Base-by-base conservation (phyloP, 331 rosid species). In the Malus hybrid region DNA sequence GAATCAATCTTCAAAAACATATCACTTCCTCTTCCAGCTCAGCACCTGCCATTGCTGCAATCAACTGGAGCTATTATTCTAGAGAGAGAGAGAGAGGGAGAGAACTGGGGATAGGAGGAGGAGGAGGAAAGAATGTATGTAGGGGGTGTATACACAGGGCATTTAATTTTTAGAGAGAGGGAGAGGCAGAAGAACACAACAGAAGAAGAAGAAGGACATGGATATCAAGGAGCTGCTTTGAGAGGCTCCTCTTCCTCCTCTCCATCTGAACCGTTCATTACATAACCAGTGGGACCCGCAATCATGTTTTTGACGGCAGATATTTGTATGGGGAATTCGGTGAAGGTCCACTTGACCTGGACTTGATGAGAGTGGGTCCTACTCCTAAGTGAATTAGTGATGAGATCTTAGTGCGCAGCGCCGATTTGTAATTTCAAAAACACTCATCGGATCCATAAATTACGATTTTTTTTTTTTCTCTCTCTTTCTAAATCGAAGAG, bases 221-320 rank as follows among this genome's bases (percentile, higher is more conserved):
- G 61, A 55, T 20, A 55, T 3, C 20, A 44, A 44, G 50, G 50
- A 44, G 50, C 50, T 44, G 46, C 46, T 39, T 39, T 9, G 46
- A 39, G 46, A 54, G 73, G 79, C 73, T 75, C 79, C 79, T 66
- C 79, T 22, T 20, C 54, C 46, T 39, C 46, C 46, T 39, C 46
- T 39, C 5, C 62, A 64, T 74, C 71, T 18, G 3, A 9, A n/a
- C 71, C 70, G 64, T 19, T 34, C 6, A 24, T 0, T 1, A 10
- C 46, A 39, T 39, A 39, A 9, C 46, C 46, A 39, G 46, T 39
- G 46, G 50, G 15, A 44, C 50, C 50, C 50, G 50, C 50, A 44
- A 44, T 3, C 50, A 4, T 11, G 50, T 3, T 44, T 31, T 39
- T 39, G 14, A 48, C 73, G 61, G 42, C 27, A 6, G 19, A 7